Evolutionary conservation across 2,329 filamentous ascomycete genomes (phyloP).

Genomic region (Fusarium illudens): DNA sequence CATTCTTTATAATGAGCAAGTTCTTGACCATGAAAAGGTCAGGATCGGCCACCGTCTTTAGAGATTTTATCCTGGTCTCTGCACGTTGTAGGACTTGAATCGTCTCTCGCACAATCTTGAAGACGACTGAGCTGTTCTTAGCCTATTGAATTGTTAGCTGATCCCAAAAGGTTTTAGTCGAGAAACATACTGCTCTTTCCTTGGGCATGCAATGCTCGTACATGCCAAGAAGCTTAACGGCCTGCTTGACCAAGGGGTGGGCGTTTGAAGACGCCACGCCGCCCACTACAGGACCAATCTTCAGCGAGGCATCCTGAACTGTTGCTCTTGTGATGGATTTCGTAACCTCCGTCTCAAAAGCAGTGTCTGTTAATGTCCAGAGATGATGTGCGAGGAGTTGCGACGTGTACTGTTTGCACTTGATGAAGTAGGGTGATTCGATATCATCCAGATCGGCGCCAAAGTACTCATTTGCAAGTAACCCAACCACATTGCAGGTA

Average conservation of each 20-base stretch:
- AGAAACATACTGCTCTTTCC: constrained; percentile 64
- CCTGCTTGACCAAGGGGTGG: constrained; percentile 65
- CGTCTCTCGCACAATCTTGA: constrained; percentile 85
- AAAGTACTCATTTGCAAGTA: constrained; percentile 67
- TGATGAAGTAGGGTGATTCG: constrained; percentile 60
- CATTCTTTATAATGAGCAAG: constrained; percentile 92
- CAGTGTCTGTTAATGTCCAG: constrained; percentile 64
- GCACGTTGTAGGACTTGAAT: constrained; percentile 84
- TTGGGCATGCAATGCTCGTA: constrained; percentile 73
- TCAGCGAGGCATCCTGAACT: constrained; percentile 58
- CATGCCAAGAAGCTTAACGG: constrained; percentile 66
- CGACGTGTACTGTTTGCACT: constrained; percentile 65
- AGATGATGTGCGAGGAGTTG: constrained; percentile 64
- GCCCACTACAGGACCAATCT: constrained; percentile 59
- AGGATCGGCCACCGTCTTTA: constrained; percentile 70
- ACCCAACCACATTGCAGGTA: constrained; percentile 64
- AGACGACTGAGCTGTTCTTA: constrained; percentile 64
- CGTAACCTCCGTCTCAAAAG: constrained; percentile 64
- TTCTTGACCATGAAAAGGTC: constrained; percentile 96
- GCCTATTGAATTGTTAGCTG: constrained; percentile 37
- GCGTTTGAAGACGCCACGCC: constrained; percentile 65
- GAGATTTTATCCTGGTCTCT: constrained; percentile 73
- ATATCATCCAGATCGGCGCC: constrained; percentile 66
- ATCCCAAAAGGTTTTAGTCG: not conserved
- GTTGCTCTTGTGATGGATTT: constrained; percentile 62